Evolutionary conservation across 345 rosid species (phyloP).

Genomic region (Abelmoschus esculentus): DNA sequence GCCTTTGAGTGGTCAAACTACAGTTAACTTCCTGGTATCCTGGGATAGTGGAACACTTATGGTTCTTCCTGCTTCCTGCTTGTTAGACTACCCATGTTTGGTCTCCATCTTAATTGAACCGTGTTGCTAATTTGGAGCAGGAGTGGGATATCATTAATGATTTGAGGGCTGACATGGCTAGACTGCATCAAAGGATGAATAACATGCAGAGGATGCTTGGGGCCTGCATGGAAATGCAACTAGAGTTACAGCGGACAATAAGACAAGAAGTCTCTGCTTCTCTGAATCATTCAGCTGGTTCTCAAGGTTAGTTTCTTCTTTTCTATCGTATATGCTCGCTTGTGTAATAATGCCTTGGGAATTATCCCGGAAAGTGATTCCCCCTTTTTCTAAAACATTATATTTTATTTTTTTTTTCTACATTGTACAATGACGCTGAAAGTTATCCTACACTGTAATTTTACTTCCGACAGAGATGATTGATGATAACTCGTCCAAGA

Average conservation of each 20-base stretch:
- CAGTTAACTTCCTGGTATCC: background rate
- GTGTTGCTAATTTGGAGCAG: slow-evolving; percentile 31
- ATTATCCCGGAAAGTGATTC: background rate
- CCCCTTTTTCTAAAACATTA: background rate
- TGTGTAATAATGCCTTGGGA: background rate
- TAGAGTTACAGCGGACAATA: slow-evolving; percentile 83
- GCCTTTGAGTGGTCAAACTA: background rate
- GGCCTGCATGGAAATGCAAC: slow-evolving; percentile 99
- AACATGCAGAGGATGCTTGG: slow-evolving; percentile 84
- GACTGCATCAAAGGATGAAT: slow-evolving; percentile 92
- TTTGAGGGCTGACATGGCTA: slow-evolving; percentile 82
- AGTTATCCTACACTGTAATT: background rate
- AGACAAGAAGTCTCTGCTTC: slow-evolving; percentile 90
- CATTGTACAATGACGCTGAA: background rate
- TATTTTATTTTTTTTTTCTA: no score
- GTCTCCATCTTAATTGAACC: background rate
- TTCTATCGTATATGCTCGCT: background rate
- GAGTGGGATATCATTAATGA: slow-evolving; percentile 79
- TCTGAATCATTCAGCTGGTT: slow-evolving; percentile 47
- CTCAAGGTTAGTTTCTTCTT: slow-evolving; percentile 39
- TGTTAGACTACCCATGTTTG: background rate
- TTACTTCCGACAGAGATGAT: slow-evolving; percentile 21
- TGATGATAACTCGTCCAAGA: slow-evolving; percentile 26
- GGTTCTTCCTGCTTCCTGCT: background rate
- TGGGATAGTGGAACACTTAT: background rate